phyloP scores from a whole-genome alignment of 345 rosid species.

The Excoecaria cochinchinensis region DNA sequence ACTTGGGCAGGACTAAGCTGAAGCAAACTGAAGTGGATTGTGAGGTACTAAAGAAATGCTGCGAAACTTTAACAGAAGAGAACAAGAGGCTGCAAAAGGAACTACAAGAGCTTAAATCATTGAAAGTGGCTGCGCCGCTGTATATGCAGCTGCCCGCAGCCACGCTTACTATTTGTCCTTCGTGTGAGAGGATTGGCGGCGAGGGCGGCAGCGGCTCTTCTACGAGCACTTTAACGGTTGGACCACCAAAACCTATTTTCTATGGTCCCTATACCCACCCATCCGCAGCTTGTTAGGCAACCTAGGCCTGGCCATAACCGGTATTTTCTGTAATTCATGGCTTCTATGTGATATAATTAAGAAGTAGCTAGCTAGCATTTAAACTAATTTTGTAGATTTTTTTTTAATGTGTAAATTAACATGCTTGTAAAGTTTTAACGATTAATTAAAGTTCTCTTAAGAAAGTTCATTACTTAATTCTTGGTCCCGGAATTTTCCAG shows the following conservation, averaged over 20 bases:
- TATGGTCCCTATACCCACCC: conserved; percentile 24
- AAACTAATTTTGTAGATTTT: neutral
- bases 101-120: conserved; percentile 52
- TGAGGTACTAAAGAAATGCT: conserved; percentile 56
- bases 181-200: conserved; percentile 35
- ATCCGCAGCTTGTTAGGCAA: conserved; percentile 27
- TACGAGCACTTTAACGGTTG: conserved; percentile 4
- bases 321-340: neutral
- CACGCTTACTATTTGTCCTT: conserved; percentile 37
- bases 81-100: conserved; percentile 57
- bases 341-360: conserved; percentile 6
- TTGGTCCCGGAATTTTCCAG: too few species aligned
- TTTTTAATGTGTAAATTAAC: neutral
- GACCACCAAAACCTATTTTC: conserved; percentile 20
- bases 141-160: conserved; percentile 47
- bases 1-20: conserved; percentile 51
- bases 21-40: conserved; percentile 64
- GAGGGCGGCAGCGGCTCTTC: conserved; percentile 12
- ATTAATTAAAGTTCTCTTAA: neutral
- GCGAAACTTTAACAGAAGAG: conserved; percentile 52
- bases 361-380: neutral
- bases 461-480: too few species aligned
- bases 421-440: conserved; percentile 5
- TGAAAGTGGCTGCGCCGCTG: conserved; percentile 23
- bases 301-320: neutral